Evolutionary conservation across 208 protist genomes (phyloP), one percentile per base, ranked within the genome.

Genomic region (Plasmodiophora brassicae): DNA sequence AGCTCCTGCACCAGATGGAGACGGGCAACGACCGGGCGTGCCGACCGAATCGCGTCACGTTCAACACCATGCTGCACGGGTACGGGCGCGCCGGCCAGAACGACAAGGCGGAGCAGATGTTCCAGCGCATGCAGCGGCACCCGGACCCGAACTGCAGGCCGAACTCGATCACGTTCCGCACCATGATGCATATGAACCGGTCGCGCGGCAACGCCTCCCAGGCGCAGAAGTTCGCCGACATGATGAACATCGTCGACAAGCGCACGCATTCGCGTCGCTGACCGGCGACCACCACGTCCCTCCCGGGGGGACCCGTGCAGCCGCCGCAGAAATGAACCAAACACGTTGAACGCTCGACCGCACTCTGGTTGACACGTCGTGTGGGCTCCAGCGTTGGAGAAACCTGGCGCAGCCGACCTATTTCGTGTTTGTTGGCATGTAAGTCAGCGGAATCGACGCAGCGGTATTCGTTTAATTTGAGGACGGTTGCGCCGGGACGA

Each of bases 181-280:
- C 65, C 65, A 78, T 78, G 65, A 78, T 78, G 65, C 65, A 78
- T 78, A 78, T 78, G 65, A 78, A 78, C 65, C 65, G 65, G 41
- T 78, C 65, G 5, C 65, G 65, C 32, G 65, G 65, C 20, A 78
- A 78, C 41, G 14, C n/a, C 5, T 36, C 14, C 5, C 65, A 78
- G 65, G 65, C 65, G 65, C 65, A 78, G n/a, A 78, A 78, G n/a
- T 78, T 78, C 65, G 65, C 65, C n/a, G 65, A 78, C n/a, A 78
- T 78, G 65, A 78, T 78, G 65, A 78, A 5, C 41, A 38, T 78
- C 14, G 65, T 78, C 65, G 65, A 78, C 41, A 78, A 78, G n/a
- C 65, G 65, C n/a, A 78, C 32, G 32, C 20, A 5, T 8, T n/a
- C 32, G 10, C 65, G 65, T 38, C 50, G 50, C 25, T 57, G 25